Percentiles rank a stretch among this genome's conserved stretches.
These are phyloP conservation scores for Scenedesmus sp. DNA, from an alignment of 163 green algal species.

Conservation along the genomic window DNA sequence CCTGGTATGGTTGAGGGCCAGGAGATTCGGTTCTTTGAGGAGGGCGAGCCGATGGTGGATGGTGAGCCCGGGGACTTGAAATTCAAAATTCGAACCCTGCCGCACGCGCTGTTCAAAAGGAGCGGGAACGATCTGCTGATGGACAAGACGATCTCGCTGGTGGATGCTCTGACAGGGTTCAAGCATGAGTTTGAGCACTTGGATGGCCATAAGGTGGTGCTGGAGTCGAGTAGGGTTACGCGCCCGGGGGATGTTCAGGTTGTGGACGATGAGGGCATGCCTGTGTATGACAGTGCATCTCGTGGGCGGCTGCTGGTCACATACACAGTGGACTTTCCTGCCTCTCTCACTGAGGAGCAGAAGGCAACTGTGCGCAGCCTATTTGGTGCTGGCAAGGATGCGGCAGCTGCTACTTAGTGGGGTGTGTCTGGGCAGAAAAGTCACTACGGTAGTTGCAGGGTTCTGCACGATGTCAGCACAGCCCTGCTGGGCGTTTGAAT, in stretches of 20 bases:
- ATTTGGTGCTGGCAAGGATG: slow-evolving; percentile 57
- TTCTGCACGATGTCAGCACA: too few species aligned
- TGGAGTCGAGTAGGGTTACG: slow-evolving; percentile 77
- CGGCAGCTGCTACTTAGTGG: not conserved
- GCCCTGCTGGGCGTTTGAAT: too few species aligned
- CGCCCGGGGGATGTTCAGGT: slow-evolving; percentile 80
- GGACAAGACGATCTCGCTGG: slow-evolving; percentile 85
- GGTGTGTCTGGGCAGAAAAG: not conserved
- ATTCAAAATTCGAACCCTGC: slow-evolving; percentile 61
- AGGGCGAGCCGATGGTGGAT: slow-evolving; percentile 96
- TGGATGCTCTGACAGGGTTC: slow-evolving; percentile 84
- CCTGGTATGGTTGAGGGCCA: slow-evolving; percentile 92
- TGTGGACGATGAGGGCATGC: slow-evolving; percentile 70
- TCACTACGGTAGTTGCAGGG: not conserved
- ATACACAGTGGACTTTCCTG: slow-evolving; percentile 91
- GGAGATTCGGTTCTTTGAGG: slow-evolving; percentile 97
- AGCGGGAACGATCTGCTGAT: slow-evolving; percentile 86
- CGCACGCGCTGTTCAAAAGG: slow-evolving; percentile 51
- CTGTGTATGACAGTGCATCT: slow-evolving; percentile 53
- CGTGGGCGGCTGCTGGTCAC: slow-evolving; percentile 90
- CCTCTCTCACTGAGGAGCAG: slow-evolving; percentile 73
- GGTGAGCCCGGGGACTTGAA: slow-evolving; percentile 97
- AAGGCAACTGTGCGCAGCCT: slow-evolving; percentile 69
- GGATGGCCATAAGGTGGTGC: slow-evolving; percentile 91
- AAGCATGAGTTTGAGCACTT: slow-evolving; percentile 87